These are phyloP conservation scores for Vigna reflexopilosa DNA, from an alignment of 306 rosid genomes.

Conservation along the genomic window DNA sequence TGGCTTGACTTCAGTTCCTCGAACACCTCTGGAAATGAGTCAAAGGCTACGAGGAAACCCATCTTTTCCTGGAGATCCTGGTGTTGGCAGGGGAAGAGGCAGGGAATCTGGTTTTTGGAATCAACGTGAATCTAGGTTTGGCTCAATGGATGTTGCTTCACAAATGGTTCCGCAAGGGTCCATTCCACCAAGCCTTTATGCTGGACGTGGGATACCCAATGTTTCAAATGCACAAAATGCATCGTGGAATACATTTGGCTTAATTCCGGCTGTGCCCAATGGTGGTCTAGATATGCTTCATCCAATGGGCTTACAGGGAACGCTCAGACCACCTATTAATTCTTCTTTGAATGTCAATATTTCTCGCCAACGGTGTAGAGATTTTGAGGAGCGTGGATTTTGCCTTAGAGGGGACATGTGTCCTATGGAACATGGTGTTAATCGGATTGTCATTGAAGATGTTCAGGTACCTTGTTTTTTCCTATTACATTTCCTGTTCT, in stretches of 20 bases:
- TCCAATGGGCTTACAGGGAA: constrained; percentile 86
- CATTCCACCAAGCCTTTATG: constrained; percentile 71
- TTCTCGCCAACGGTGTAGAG: constrained; percentile 94
- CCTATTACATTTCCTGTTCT: constrained; percentile 26
- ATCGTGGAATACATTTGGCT: constrained; percentile 89
- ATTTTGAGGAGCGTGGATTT: constrained; percentile 99
- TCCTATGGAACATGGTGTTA: constrained; percentile 98
- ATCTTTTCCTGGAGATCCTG: constrained; percentile 63
- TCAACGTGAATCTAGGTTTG: constrained; percentile 82
- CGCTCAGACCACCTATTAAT: constrained; percentile 84
- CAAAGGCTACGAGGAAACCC: constrained; percentile 76
- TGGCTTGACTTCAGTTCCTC: constrained; percentile 61
- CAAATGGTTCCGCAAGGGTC: constrained; percentile 88
- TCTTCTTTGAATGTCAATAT: constrained; percentile 79
- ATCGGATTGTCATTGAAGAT: constrained; percentile 97
- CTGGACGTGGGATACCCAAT: constrained; percentile 84
- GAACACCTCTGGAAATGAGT: constrained; percentile 68
- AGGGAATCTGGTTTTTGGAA: constrained; percentile 86
- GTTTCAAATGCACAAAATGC: constrained; percentile 82
- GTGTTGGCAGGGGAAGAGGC: constrained; percentile 91
- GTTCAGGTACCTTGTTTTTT: constrained; percentile 74
- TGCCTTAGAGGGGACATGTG: constrained; percentile 99
- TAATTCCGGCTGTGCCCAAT: constrained; percentile 82
- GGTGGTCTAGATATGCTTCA: constrained; percentile 86
- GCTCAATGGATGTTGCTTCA: constrained; percentile 79